Conservation (phyloP, 345 rosid species). For the Hirschfeldia incana region DNA sequence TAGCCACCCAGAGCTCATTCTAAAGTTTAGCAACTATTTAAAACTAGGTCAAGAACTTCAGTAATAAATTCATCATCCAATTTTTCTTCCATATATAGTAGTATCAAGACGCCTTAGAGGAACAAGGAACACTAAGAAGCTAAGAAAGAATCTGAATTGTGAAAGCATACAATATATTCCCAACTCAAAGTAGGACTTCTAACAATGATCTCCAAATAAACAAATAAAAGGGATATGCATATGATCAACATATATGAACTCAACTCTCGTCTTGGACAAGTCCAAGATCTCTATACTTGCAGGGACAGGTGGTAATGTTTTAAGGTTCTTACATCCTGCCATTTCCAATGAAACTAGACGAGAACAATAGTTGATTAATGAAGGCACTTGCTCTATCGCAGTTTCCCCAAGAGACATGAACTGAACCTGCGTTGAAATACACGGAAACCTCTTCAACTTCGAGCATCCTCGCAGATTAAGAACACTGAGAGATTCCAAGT, state of each 20-base stretch:
- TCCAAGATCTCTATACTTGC: conserved; percentile 18
- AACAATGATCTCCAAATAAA: neutral
- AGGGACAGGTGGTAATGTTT: neutral
- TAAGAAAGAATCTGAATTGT: neutral
- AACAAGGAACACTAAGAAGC: too few relatives aligned
- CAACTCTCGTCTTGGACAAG: neutral
- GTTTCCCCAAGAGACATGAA: conserved; percentile 18
- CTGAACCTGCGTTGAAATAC: neutral
- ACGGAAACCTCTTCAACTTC: conserved; percentile 7
- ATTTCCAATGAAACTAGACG: conserved; percentile 16
- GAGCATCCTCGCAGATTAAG: conserved; percentile 9
- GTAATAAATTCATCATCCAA: too few relatives aligned
- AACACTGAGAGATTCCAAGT: conserved; percentile 7
- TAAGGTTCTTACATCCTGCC: neutral
- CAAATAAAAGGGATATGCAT: neutral
- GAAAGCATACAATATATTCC: neutral
- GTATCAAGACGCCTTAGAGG: too few relatives aligned
- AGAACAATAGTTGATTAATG: neutral
- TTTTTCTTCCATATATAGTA: too few relatives aligned
- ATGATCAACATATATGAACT: neutral
- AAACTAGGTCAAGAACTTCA: too few relatives aligned
- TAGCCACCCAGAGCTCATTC: too few relatives aligned
- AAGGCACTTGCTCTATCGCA: conserved; percentile 18
- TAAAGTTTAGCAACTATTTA: too few relatives aligned
- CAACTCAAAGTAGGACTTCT: neutral